These are phyloP conservation scores for Debaryomyces singareniensis DNA, from an alignment of 1,139 yeast genomes.

Conservation along the genomic window DNA sequence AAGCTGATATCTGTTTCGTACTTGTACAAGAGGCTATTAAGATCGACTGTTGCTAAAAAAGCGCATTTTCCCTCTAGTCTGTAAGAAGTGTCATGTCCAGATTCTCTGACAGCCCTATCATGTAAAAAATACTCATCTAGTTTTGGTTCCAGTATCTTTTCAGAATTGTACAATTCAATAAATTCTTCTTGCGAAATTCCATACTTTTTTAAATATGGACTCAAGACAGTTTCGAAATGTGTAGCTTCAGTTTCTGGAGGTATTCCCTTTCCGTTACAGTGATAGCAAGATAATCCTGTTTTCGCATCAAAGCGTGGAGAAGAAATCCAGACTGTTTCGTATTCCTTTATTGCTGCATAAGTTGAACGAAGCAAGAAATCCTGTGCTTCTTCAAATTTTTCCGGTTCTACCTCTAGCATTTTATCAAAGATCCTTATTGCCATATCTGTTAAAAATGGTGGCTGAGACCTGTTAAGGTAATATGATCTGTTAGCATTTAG, in stretches of 20 bases:
- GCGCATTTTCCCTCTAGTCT: slow-evolving; percentile 90
- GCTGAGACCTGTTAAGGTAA: slow-evolving; percentile 89
- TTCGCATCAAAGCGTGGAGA: slow-evolving; percentile 65
- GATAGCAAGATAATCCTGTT: slow-evolving; percentile 87
- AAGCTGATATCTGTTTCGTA: slow-evolving; percentile 82
- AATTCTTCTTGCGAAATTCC: slow-evolving; percentile 62
- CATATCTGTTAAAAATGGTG: slow-evolving; percentile 97
- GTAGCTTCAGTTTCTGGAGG: slow-evolving; percentile 96
- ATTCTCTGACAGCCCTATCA: slow-evolving; percentile 93
- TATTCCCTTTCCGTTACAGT: slow-evolving; percentile 83
- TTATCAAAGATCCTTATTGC: slow-evolving; percentile 63
- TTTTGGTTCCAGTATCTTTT: slow-evolving; percentile 62
- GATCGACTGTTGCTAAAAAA: slow-evolving; percentile 82
- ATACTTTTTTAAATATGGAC: slow-evolving; percentile 64
- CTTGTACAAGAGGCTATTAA: slow-evolving; percentile 80
- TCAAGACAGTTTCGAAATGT: slow-evolving; percentile 71
- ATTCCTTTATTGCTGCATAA: slow-evolving; percentile 81
- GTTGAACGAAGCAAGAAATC: slow-evolving; percentile 63
- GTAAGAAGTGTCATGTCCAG: slow-evolving; percentile 94
- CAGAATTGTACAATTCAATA: slow-evolving; percentile 61
- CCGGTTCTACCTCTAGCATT: slow-evolving; percentile 40
- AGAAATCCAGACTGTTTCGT: slow-evolving; percentile 71
- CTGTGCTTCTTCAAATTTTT: slow-evolving; percentile 29
- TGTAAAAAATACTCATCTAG: slow-evolving; percentile 86
- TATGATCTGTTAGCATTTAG: slow-evolving; percentile 92